These are phyloP conservation scores for Ichthyophthirius multifiliis DNA, from an alignment of 169 alveolate genomes.

Conservation along the genomic window DNA sequence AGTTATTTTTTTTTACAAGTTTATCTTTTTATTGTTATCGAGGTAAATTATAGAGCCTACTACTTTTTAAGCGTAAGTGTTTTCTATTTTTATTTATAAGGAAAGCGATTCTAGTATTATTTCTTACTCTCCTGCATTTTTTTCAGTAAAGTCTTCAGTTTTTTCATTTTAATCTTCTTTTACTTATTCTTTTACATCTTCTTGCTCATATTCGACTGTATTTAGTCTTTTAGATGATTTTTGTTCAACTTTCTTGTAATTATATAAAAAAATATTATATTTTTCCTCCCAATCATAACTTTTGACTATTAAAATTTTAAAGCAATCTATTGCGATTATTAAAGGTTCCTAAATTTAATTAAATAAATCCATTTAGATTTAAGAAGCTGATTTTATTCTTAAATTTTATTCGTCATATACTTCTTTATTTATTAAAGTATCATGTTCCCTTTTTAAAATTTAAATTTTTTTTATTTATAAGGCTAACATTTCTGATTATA, in stretches of 20 bases:
- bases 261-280: neutral
- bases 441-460: neutral
- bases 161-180: neutral
- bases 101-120: neutral
- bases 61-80: neutral
- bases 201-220: neutral
- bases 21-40: neutral
- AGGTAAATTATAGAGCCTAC: neutral
- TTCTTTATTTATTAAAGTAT: neutral
- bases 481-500: neutral
- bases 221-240: neutral
- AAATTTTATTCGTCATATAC: neutral
- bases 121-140: neutral
- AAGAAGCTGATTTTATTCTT: neutral
- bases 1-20: neutral
- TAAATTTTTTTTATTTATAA: neutral
- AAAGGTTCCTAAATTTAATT: neutral
- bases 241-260: neutral
- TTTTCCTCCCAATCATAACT: neutral
- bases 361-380: neutral
- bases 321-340: neutral
- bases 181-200: neutral
- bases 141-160: neutral
- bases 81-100: neutral
- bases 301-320: neutral